Evolutionary conservation across 805 yeast genomes (phyloP).

Genomic region (Lipomyces yamadae): DNA sequence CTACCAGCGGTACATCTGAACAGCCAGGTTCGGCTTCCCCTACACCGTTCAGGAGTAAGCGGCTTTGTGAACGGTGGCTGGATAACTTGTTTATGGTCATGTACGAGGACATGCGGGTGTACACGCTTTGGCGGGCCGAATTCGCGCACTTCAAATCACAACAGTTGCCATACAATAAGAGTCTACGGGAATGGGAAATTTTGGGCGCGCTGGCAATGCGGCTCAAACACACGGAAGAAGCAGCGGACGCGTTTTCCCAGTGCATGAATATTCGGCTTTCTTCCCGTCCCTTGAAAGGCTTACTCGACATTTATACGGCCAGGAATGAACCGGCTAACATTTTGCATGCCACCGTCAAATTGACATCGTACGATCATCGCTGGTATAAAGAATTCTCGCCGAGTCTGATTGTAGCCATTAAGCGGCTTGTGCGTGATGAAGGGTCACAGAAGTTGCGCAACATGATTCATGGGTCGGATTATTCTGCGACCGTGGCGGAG

Average conservation of each 20-base stretch:
- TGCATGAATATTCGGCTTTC: slow-evolving; percentile 79
- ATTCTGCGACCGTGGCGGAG: slow-evolving; percentile 62
- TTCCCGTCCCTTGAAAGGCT: slow-evolving; percentile 73
- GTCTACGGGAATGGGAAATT: slow-evolving; percentile 89
- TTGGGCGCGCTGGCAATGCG: slow-evolving; percentile 85
- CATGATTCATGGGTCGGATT: slow-evolving; percentile 69
- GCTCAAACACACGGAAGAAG: slow-evolving; percentile 84
- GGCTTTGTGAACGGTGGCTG: slow-evolving; percentile 77
- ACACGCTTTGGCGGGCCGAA: slow-evolving; percentile 94
- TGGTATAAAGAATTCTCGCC: slow-evolving; percentile 78
- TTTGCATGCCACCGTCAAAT: slow-evolving; percentile 70
- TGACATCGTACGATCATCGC: slow-evolving; percentile 97
- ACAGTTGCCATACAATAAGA: slow-evolving; percentile 74
- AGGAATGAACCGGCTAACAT: slow-evolving; percentile 52
- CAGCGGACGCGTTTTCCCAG: slow-evolving; percentile 77
- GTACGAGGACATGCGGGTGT: slow-evolving; percentile 69
- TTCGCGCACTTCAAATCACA: slow-evolving; percentile 86
- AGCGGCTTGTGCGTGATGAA: slow-evolving; percentile 32
- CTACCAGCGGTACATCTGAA: slow-evolving; percentile 18
- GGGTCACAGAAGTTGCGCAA: slow-evolving; percentile 46
- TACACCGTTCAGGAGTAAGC: slow-evolving; percentile 49
- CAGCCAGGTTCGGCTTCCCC: slow-evolving; percentile 14
- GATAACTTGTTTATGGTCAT: slow-evolving; percentile 73
- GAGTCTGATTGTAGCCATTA: slow-evolving; percentile 26
- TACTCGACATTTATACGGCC: slow-evolving; percentile 65